Evolutionary conservation across 371 early-diverging fungal species (phyloP).

Genomic region (Catenaria anguillulae): DNA sequence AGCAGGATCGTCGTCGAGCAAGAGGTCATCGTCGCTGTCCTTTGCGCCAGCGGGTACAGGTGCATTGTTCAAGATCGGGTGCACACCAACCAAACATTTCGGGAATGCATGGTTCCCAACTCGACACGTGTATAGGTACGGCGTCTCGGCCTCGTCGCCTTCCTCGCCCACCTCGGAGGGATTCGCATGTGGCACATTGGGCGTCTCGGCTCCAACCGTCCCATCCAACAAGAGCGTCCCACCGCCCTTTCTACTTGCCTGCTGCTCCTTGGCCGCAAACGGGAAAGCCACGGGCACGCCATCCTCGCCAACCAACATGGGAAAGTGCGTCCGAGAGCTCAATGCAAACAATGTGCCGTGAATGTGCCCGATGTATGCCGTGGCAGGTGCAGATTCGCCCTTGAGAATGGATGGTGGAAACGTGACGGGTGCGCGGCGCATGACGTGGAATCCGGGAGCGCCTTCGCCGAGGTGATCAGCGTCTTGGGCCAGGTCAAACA

Average conservation of each 20-base stretch:
- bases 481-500: conserved; percentile 18
- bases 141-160: neutral
- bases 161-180: no score
- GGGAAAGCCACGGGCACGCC: neutral
- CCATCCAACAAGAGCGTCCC: neutral
- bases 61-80: conserved; percentile 1
- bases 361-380: conserved; percentile 10
- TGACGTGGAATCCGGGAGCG: conserved; percentile 9
- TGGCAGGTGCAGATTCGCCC: neutral
- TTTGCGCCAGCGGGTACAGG: neutral
- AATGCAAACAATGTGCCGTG: conserved; percentile 9
- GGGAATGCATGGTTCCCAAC: neutral
- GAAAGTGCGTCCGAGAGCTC: neutral
- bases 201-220: no score
- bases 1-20: no score
- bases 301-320: neutral
- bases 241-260: neutral
- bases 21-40: neutral
- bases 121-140: conserved; percentile 2
- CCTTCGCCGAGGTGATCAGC: neutral
- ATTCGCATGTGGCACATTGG: no score
- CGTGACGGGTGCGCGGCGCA: conserved; percentile 8
- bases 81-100: neutral
- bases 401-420: neutral
- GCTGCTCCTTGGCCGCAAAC: neutral